Evolutionary conservation across 306 rosid species (phyloP).

Genomic region (Rosa multiflora): DNA sequence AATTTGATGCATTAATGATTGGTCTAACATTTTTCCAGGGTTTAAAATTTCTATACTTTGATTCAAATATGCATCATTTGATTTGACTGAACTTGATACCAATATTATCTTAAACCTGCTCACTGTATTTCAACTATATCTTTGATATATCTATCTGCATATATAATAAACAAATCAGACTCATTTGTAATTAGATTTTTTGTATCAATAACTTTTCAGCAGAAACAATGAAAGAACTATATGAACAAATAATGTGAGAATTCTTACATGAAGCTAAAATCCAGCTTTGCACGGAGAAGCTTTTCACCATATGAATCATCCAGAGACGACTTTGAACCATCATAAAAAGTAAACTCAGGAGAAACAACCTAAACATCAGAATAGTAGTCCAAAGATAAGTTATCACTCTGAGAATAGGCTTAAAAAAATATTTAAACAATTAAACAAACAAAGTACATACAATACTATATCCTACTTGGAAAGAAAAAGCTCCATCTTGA

Average conservation of each 20-base stretch:
- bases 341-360: conserved; percentile 93
- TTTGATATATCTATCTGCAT: background rate
- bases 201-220: background rate
- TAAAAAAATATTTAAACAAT: background rate
- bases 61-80: background rate
- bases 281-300: conserved; percentile 98
- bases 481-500: background rate
- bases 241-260: background rate
- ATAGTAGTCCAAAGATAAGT: conserved; percentile 17
- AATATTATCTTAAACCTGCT: background rate
- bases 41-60: background rate
- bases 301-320: conserved; percentile 91
- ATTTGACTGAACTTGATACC: background rate
- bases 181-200: background rate
- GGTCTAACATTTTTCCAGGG: background rate
- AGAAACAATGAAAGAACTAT: background rate
- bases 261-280: conserved; percentile 91
- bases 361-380: conserved; percentile 71
- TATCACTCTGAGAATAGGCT: conserved; percentile 8
- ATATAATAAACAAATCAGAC: background rate
- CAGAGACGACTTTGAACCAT: conserved; percentile 83
- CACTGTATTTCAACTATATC: background rate
- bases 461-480: background rate
- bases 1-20: background rate
- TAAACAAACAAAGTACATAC: background rate